Evolutionary conservation across 2,329 filamentous ascomycete genomes (phyloP), one percentile per base, ranked within the genome.

Genomic region (Orbilia ellipsospora): DNA sequence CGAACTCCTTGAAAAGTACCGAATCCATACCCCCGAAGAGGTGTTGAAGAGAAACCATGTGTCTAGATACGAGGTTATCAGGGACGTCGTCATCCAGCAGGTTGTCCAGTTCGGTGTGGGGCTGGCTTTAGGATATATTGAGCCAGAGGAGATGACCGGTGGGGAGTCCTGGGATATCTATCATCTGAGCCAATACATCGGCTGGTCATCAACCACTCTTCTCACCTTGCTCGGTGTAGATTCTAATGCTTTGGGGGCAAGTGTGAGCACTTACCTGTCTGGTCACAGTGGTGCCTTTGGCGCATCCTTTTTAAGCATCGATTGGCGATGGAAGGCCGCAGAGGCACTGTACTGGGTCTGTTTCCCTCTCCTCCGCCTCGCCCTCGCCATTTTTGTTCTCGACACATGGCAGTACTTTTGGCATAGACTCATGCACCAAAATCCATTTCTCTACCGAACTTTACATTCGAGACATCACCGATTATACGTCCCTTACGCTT

Each of bases 361-460:
- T 45, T 86, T 98, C 77, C 95, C 95, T 0, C 86, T 85, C 2
- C 66, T 94, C 57, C 94, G 98, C 82, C 92, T 97, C 81, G 84
- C 88, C 70, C 80, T 92, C 59, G 95, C 90, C 23, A 87, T 94
- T 74, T 84, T 88, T 78, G 85, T 96, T 78, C 88, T 98, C 79
- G 95, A 99, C 83, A 95, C 93, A 52, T 99, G 95, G 95, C 94
- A 99, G 82, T 99, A 99, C 84, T 97, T 97, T 84, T 87, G 94
- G 80, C 95, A 99, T 83, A 92, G 95, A 45, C 88, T 91, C 70
- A 99, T 99, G 95, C 95, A 99, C 84, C 87, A 95, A 85, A 97
- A 98, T 85, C 94, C 92, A 83, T 98, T 92, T 92, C 87, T 99
- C 79, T 98, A 98, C 86, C 91, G 92, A 77, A 91, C 90, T 65